phyloP scores from a whole-genome alignment of 768 basidiomycete species.

The Mycena albidolilacea region DNA sequence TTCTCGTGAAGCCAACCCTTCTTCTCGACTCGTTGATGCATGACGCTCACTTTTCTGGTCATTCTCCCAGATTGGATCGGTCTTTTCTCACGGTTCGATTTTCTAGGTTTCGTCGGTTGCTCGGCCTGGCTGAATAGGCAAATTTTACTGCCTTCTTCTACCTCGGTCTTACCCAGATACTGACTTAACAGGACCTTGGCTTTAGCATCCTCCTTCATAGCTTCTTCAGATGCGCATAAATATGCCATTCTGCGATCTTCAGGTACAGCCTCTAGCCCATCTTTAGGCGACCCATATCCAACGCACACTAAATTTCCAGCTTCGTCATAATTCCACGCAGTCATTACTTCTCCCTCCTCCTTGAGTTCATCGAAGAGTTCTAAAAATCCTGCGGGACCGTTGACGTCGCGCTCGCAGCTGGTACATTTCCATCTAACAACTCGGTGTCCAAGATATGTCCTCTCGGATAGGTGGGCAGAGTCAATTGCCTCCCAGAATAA shows the following conservation, averaged over 20 bases:
- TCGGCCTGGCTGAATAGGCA: background rate
- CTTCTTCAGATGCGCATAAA: background rate
- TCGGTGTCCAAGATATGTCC: background rate
- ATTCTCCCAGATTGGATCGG: too few species aligned
- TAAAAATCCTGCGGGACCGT: conserved; percentile 3
- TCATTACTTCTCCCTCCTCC: background rate
- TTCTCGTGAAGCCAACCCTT: too few species aligned
- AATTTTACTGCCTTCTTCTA: background rate
- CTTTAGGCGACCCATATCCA: background rate
- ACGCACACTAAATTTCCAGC: background rate
- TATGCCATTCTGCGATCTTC: background rate
- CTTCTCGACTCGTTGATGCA: too few species aligned
- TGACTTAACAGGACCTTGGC: background rate
- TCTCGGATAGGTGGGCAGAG: background rate
- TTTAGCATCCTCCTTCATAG: background rate
- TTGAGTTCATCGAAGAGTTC: conserved; percentile 5
- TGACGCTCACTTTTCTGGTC: too few species aligned
- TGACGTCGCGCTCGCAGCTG: too few species aligned
- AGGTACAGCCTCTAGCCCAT: background rate
- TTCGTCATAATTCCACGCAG: background rate
- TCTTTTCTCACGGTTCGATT: background rate
- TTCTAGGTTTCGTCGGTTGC: background rate
- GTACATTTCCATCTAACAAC: too few species aligned
- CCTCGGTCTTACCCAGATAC: background rate
- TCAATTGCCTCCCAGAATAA: background rate